These are phyloP conservation scores for Kwoniella botswanensis DNA, from an alignment of 768 basidiomycete genomes.

Conservation along the genomic window DNA sequence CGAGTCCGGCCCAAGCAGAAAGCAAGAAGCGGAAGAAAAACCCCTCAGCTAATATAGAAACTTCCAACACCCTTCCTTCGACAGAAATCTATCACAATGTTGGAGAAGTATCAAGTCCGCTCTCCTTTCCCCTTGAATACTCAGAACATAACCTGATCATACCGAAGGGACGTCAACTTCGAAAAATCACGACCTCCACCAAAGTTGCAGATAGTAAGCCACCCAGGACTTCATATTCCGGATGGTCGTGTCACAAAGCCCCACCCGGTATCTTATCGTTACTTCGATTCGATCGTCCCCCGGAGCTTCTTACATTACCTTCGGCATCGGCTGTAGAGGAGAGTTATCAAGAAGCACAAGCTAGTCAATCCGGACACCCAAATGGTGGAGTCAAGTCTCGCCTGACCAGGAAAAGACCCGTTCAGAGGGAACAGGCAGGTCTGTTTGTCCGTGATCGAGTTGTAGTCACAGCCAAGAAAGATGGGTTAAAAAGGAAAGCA, in stretches of 20 bases:
- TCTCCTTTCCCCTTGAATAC: not conserved
- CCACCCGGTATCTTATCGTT: conserved; percentile 12
- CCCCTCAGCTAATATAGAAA: no score
- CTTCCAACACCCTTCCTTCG: not conserved
- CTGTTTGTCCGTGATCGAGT: no score
- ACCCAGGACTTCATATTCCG: not conserved
- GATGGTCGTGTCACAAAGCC: conserved; percentile 6
- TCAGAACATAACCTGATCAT: not conserved
- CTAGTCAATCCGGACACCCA: not conserved
- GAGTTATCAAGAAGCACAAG: not conserved
- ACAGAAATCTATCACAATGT: not conserved
- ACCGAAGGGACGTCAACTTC: not conserved
- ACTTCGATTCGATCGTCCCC: conserved; percentile 27
- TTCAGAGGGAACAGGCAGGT: no score
- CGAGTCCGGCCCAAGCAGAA: not conserved
- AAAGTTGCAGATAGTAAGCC: not conserved
- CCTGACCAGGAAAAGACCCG: no score
- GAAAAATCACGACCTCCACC: not conserved
- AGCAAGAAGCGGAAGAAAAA: not conserved
- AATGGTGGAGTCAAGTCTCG: not conserved
- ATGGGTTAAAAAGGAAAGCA: no score
- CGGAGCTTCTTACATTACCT: conserved; percentile 13
- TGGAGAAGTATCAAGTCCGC: not conserved
- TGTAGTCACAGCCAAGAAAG: no score
- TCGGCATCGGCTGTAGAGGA: not conserved